These are phyloP conservation scores for Globisporangium paroecandrum DNA, from an alignment of 352 stramenopile genomes.

Conservation along the genomic window DNA sequence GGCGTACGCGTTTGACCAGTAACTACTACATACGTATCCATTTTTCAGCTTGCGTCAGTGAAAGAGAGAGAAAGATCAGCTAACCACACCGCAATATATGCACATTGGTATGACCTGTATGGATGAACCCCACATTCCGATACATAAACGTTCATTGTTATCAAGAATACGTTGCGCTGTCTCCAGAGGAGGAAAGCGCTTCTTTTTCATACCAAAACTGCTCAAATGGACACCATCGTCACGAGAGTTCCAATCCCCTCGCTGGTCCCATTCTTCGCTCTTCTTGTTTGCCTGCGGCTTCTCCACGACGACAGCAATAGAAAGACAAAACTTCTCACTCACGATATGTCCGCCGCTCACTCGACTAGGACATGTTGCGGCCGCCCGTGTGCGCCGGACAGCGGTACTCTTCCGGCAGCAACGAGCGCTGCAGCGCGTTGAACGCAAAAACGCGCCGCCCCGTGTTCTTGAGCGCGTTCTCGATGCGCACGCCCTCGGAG, in stretches of 20 bases:
- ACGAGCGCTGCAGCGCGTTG: conserved; percentile 78
- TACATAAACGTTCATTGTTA: not conserved
- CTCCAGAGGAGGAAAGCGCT: not conserved
- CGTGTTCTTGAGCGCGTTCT: conserved; percentile 85
- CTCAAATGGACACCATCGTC: not conserved
- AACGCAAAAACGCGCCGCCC: conserved; percentile 81
- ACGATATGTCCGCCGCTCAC: not conserved
- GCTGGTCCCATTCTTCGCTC: not conserved
- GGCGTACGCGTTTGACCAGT: conserved; percentile 48
- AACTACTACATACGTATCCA: not conserved
- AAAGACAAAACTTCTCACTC: not conserved
- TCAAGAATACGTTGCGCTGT: conserved; percentile 1
- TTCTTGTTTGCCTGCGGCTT: not conserved
- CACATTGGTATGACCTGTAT: not conserved
- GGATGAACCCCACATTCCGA: not conserved
- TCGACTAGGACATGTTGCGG: conserved; percentile 68
- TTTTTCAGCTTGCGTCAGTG: not conserved
- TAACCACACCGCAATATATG: not conserved
- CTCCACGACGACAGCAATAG: not conserved
- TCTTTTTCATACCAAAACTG: not conserved
- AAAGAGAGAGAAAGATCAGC: not conserved
- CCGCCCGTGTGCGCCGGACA: conserved; percentile 77
- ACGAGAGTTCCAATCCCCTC: conserved; percentile 10
- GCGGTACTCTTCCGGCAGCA: conserved; percentile 80
- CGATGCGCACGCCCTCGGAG: conserved; percentile 78